A percentile compares a stretch with the other conserved stretches of the same genome.
phyloP scores from a whole-genome alignment of 352 stramenopile species.

The Phytophthora multivora region DNA sequence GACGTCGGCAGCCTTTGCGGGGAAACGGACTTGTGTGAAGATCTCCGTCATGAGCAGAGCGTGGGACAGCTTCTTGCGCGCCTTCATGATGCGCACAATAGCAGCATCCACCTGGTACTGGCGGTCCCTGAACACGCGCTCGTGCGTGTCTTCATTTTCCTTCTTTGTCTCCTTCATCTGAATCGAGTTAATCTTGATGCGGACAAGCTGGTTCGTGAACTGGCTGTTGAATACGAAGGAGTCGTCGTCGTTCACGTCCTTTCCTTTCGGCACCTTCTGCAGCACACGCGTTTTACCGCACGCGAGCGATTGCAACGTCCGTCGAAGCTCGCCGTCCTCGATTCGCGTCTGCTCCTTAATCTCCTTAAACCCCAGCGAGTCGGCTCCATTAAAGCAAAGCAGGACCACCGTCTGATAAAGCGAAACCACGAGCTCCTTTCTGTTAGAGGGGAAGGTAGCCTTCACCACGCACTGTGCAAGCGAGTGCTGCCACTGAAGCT shows the following conservation, averaged over 20 bases:
- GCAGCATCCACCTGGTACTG: conserved; percentile 95
- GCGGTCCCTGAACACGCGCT: conserved; percentile 93
- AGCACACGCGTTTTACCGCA: conserved; percentile 91
- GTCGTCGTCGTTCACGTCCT: conserved; percentile 87
- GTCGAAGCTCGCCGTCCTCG: conserved; percentile 89
- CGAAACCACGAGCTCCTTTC: conserved; percentile 90
- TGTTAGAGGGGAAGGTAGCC: conserved; percentile 74
- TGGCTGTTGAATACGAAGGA: conserved; percentile 85
- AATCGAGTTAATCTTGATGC: conserved; percentile 96
- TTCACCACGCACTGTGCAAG: conserved; percentile 91
- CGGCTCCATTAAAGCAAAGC: conserved; percentile 78
- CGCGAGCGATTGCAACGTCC: conserved; percentile 89
- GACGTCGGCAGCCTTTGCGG: conserved; percentile 80
- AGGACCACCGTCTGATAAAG: conserved; percentile 89
- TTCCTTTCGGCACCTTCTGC: conserved; percentile 86
- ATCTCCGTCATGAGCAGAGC: conserved; percentile 97
- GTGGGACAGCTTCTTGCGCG: conserved; percentile 95
- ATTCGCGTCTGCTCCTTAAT: conserved; percentile 90
- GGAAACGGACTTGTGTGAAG: conserved; percentile 93
- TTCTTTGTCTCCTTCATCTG: conserved; percentile 95
- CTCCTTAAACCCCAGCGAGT: conserved; percentile 80
- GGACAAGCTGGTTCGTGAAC: conserved; percentile 89
- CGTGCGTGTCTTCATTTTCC: conserved; percentile 94
- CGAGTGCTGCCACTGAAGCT: conserved; percentile 92
- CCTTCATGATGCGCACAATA: conserved; percentile 99